Conservation (phyloP, 306 rosid species). For the Rosa persica region DNA sequence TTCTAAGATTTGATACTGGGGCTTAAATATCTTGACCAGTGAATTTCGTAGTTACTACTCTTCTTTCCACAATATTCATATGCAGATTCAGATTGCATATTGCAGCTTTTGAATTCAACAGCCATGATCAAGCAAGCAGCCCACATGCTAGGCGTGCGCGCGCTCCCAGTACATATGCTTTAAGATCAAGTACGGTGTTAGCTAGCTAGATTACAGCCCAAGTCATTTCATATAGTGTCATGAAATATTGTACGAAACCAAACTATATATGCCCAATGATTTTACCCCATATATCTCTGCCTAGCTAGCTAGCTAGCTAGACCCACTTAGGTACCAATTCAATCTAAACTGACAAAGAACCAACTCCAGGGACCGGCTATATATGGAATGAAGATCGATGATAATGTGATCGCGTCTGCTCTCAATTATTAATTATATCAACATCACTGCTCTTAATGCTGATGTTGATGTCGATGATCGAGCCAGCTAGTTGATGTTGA, state of each 20-base stretch:
- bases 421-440: neutral
- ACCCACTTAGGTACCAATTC: neutral
- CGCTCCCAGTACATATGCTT: neutral
- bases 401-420: neutral
- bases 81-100: neutral
- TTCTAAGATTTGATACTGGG: constrained; percentile 6
- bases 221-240: neutral
- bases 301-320: no score
- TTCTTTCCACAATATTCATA: neutral
- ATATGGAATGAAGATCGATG: neutral
- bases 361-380: neutral
- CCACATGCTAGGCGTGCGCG: neutral
- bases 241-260: neutral
- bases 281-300: no score
- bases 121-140: neutral
- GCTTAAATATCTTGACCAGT: neutral
- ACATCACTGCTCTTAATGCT: neutral
- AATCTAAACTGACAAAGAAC: neutral
- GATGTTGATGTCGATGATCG: neutral
- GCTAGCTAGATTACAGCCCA: neutral
- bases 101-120: neutral
- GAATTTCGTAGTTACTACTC: neutral
- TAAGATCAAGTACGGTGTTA: neutral
- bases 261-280: no score
- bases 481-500: neutral